A percentile compares a stretch with the other conserved stretches of the same genome.
phyloP scores from a whole-genome alignment of 2,329 filamentous ascomycete species.

The Aspergillus jensenii region DNA sequence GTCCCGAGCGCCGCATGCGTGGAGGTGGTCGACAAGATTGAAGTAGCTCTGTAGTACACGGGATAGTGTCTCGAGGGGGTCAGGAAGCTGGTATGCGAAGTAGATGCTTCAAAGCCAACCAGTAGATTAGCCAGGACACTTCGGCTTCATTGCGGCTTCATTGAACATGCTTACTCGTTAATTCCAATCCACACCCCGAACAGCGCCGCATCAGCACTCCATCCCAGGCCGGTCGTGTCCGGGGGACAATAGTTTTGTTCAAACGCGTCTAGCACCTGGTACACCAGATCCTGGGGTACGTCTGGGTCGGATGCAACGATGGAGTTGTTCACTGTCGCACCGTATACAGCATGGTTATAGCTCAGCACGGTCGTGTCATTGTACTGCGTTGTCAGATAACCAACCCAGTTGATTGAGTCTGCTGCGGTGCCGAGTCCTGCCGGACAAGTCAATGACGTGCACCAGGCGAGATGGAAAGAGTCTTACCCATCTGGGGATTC shows the following conservation, averaged over 20 bases:
- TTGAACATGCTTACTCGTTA: background rate
- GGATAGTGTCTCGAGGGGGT: background rate
- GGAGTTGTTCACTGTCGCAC: constrained; percentile 6
- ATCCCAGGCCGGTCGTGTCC: background rate
- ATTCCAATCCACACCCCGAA: background rate
- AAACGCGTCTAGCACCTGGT: background rate
- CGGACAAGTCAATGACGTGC: background rate
- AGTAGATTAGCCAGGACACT: background rate
- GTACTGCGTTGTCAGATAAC: constrained; percentile 5
- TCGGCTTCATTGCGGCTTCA: background rate
- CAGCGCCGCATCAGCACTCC: background rate
- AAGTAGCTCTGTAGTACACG: background rate
- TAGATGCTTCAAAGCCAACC: background rate
- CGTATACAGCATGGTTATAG: constrained; percentile 10
- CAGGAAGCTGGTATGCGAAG: background rate
- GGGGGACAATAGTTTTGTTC: background rate
- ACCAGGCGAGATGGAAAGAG: no score
- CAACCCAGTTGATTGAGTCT: constrained; percentile 8
- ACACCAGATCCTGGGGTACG: background rate
- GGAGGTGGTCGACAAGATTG: background rate
- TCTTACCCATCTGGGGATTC: background rate
- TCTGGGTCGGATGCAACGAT: background rate
- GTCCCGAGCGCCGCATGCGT: constrained; percentile 4
- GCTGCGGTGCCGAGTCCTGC: constrained; percentile 7
- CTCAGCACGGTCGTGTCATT: constrained; percentile 2